Conservation (phyloP, 306 rosid species). For the Cucumis hystrix region DNA sequence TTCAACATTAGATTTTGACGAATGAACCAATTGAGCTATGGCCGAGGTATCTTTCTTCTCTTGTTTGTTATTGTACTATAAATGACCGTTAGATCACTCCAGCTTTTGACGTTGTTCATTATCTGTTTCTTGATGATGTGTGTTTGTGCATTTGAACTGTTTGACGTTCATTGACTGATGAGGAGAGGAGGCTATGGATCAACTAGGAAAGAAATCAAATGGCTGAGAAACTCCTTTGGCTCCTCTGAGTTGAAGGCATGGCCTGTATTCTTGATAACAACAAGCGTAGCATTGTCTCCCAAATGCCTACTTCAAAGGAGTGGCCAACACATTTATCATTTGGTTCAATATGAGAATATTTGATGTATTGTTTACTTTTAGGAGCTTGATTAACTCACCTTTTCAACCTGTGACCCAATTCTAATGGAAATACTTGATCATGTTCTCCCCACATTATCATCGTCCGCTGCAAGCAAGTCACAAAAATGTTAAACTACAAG, state of each 20-base stretch:
- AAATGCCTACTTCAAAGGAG: constrained; percentile 32
- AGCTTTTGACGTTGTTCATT: not conserved
- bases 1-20: too few relatives aligned
- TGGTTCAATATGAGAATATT: not conserved
- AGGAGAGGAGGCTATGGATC: constrained; percentile 6
- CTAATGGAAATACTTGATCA: constrained; percentile 59
- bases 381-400: constrained; percentile 18
- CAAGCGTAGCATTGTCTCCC: constrained; percentile 57
- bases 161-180: not conserved
- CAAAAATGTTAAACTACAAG: not conserved
- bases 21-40: not conserved
- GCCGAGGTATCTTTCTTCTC: not conserved
- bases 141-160: not conserved
- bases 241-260: constrained; percentile 54
- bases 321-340: not conserved
- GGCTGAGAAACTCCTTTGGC: constrained; percentile 37
- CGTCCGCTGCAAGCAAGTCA: constrained; percentile 33
- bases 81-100: not conserved
- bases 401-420: constrained; percentile 54
- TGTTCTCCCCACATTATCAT: constrained; percentile 79
- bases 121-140: not conserved
- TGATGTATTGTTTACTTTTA: not conserved
- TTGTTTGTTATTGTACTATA: not conserved
- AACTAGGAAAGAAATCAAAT: constrained; percentile 41
- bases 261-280: constrained; percentile 52